Evolutionary conservation across 2,329 filamentous ascomycete genomes (phyloP).

Genomic region (Beauveria sp.): DNA sequence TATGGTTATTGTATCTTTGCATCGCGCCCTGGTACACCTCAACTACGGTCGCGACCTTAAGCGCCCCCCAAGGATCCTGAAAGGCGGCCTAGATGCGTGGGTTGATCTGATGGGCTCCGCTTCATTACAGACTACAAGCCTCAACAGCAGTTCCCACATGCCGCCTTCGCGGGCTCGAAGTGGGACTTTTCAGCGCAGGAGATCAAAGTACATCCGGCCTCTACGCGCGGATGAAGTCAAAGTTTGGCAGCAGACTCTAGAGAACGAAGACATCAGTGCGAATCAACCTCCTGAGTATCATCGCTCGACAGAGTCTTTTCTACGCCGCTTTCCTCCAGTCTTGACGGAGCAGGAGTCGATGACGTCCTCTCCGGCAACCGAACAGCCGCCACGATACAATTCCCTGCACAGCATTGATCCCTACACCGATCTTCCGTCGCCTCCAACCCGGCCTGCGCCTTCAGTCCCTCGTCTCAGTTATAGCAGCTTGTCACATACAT

Average conservation of each 20-base stretch:
- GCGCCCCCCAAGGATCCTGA: slow-evolving; percentile 66
- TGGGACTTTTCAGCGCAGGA: slow-evolving; percentile 26
- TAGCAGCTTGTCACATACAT: slow-evolving; percentile 55
- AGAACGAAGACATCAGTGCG: slow-evolving; percentile 50
- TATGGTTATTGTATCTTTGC: slow-evolving; percentile 60
- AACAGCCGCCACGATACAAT: slow-evolving; percentile 20
- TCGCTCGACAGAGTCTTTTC: slow-evolving; percentile 73
- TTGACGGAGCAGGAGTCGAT: slow-evolving; percentile 55
- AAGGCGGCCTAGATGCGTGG: slow-evolving; percentile 84
- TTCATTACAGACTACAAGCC: slow-evolving; percentile 43
- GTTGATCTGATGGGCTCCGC: slow-evolving; percentile 67
- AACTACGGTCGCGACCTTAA: slow-evolving; percentile 71
- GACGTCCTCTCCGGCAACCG: slow-evolving; percentile 32
- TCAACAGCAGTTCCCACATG: not conserved
- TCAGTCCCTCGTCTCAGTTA: slow-evolving; percentile 67
- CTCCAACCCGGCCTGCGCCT: slow-evolving; percentile 61
- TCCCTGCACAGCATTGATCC: slow-evolving; percentile 29
- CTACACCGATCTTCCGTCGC: slow-evolving; percentile 41
- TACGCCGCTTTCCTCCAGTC: slow-evolving; percentile 71
- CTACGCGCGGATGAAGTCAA: slow-evolving; percentile 75
- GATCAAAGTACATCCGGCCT: slow-evolving; percentile 50
- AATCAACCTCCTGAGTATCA: slow-evolving; percentile 48
- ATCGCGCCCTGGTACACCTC: slow-evolving; percentile 75
- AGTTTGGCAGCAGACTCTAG: slow-evolving; percentile 70
- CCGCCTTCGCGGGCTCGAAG: slow-evolving; percentile 24